These are phyloP conservation scores for Trifolium pratense DNA, from an alignment of 306 rosid species.

Conservation along the genomic window DNA sequence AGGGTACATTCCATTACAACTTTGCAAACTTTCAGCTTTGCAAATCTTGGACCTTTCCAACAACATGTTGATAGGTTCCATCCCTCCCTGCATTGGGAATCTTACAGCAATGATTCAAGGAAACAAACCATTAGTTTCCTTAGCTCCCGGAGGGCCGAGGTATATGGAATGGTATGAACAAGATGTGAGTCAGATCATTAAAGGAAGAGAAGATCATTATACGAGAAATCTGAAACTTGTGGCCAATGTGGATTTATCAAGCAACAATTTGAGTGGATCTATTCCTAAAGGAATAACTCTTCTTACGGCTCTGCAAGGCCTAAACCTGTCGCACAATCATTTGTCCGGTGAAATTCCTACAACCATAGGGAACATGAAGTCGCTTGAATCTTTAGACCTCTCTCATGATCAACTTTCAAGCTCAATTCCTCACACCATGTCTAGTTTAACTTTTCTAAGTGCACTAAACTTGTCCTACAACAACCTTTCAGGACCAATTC, in stretches of 20 bases:
- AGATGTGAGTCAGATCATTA: background rate
- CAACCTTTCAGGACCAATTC: slow-evolving; percentile 34
- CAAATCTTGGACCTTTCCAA: slow-evolving; percentile 4
- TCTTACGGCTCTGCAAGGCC: background rate
- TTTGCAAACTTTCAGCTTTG: no score
- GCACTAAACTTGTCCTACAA: slow-evolving; percentile 33
- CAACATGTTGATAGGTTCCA: background rate
- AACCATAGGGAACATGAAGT: slow-evolving; percentile 25
- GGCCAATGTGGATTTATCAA: slow-evolving; percentile 36
- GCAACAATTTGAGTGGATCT: slow-evolving; percentile 22
- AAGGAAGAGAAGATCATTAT: slow-evolving; percentile 30
- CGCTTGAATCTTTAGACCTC: slow-evolving; percentile 30
- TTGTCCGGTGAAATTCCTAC: slow-evolving; percentile 8
- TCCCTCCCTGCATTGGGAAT: slow-evolving; percentile 37
- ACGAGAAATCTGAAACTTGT: background rate
- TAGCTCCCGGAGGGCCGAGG: background rate
- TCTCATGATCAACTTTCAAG: slow-evolving; percentile 36
- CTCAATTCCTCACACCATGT: slow-evolving; percentile 7
- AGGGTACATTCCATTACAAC: no score
- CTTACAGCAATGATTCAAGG: slow-evolving; percentile 18
- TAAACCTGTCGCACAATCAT: slow-evolving; percentile 30
- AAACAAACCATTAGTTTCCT: background rate
- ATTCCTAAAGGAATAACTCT: slow-evolving; percentile 8
- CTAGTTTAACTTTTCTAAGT: slow-evolving; percentile 14
- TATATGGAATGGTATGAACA: slow-evolving; percentile 15